Evolutionary conservation across 805 yeast species (phyloP).

Genomic region (Metschnikowia similis): DNA sequence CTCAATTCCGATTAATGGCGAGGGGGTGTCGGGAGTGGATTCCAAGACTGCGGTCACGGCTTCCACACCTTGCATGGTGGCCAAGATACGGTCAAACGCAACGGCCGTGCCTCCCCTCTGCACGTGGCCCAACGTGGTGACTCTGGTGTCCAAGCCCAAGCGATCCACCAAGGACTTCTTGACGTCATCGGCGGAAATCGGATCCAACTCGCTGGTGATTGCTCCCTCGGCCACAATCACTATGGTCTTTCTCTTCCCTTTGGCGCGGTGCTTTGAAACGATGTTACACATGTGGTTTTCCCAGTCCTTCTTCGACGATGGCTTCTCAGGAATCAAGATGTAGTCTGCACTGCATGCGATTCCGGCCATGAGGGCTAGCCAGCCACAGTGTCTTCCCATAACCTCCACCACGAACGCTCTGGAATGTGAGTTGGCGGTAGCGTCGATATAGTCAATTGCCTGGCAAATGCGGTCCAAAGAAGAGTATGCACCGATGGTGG

Average conservation of each 20-base stretch:
- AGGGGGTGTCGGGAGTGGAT: slow-evolving; percentile 63
- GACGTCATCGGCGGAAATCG: slow-evolving; percentile 63
- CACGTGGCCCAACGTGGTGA: slow-evolving; percentile 75
- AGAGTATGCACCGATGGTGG: slow-evolving; percentile 80
- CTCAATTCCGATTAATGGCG: slow-evolving; percentile 71
- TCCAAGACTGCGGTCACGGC: slow-evolving; percentile 75
- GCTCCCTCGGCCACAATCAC: slow-evolving; percentile 88
- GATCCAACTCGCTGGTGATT: slow-evolving; percentile 60
- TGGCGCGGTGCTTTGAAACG: slow-evolving; percentile 57
- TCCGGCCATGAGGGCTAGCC: slow-evolving; percentile 82
- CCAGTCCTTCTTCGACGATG: slow-evolving; percentile 64
- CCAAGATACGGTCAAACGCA: slow-evolving; percentile 66
- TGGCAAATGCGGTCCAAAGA: slow-evolving; percentile 70
- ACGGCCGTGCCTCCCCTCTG: slow-evolving; percentile 84
- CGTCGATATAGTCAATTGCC: slow-evolving; percentile 76
- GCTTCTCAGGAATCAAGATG: slow-evolving; percentile 76
- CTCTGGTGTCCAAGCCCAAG: slow-evolving; percentile 71
- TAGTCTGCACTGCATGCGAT: slow-evolving; percentile 77
- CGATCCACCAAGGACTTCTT: slow-evolving; percentile 56
- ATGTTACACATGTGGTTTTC: slow-evolving; percentile 61
- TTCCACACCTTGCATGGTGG: slow-evolving; percentile 78
- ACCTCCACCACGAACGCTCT: slow-evolving; percentile 83
- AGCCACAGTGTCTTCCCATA: slow-evolving; percentile 89
- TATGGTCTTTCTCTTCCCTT: slow-evolving; percentile 74
- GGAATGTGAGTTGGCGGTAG: slow-evolving; percentile 79